phyloP scores from a whole-genome alignment of 331 rosid species.

The Malus hybrid region DNA sequence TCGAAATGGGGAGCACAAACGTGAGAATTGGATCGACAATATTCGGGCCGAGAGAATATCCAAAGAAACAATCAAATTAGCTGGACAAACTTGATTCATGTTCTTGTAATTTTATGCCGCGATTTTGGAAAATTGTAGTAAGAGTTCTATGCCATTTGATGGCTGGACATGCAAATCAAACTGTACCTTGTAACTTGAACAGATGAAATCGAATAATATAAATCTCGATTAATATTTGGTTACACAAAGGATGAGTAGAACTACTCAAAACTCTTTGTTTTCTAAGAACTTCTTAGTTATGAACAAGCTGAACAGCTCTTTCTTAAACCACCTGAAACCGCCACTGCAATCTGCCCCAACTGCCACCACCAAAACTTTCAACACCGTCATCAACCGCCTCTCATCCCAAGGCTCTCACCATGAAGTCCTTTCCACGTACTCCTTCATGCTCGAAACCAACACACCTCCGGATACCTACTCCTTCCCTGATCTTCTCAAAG shows the following conservation, averaged over 20 bases:
- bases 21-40: constrained; percentile 88
- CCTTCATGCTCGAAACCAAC: constrained; percentile 44
- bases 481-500: constrained; percentile 77
- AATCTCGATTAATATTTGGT: too few relatives aligned
- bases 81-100: neutral
- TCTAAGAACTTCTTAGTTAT: neutral
- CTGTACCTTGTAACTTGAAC: constrained; percentile 8
- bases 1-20: constrained; percentile 85
- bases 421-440: constrained; percentile 48
- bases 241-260: too few relatives aligned
- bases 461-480: constrained; percentile 66
- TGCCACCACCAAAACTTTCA: constrained; percentile 37
- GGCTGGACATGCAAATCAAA: neutral
- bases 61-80: constrained; percentile 40
- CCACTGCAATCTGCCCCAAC: constrained; percentile 8
- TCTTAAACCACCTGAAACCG: constrained; percentile 15
- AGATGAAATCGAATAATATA: neutral
- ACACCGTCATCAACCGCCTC: constrained; percentile 54
- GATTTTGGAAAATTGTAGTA: neutral
- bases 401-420: constrained; percentile 60
- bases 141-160: neutral
- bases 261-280: too few relatives aligned
- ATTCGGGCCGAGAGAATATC: constrained; percentile 84
- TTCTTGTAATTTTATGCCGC: neutral
- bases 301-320: constrained; percentile 31